Base-by-base conservation (phyloP, 495 filamentous ascomycete genomes). In the Alectoria sarmentosa region DNA sequence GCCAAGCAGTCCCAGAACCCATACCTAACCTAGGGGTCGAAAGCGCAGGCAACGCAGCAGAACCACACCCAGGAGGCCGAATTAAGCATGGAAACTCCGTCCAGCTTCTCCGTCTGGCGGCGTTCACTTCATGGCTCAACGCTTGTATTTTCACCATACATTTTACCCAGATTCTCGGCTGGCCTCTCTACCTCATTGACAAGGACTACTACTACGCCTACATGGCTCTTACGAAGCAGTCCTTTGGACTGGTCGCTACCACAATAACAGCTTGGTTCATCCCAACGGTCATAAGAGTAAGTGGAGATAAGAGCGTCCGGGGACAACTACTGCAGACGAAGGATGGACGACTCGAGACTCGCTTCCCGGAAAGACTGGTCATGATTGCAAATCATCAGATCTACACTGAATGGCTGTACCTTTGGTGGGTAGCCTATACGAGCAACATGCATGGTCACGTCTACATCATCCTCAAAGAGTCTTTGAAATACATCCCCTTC, bases 381-480 rank as follows among this genome's bases (percentile, higher is more conserved):
- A 62, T 89, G 71, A 85, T 89, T 59, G 78, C 86, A 15, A 89
- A 89, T 59, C 86, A 89, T 67, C 85, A 88, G 70, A 82, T 89
- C 15, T 89, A 89, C 71, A 87, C 85, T 13, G 86, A 89, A 62
- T 89, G 86, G 86, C 75, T 88, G 13, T 89, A 89, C 69, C 77
- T 89, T 2, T 89, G 86, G 86, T 89, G 86, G 86, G 74, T 84
- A 46, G 80, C 83, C 17, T 89, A 88, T 67, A 83, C 85, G 4
- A 81, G 82, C 62, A 66, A 68, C 32, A 88, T 85, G 84, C 86
- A 89, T 68, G 86, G 86, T 10, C 85, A 84, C 58, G 75, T 89
- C 67, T 89, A 82, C 70, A 89, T 89, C 68, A 88, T 89, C 58
- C 75, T 88, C 15, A 89, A 89, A 69, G 85, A 89, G 68, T 83